Evolutionary conservation across 2,329 filamentous ascomycete genomes (phyloP), one percentile per base, ranked within the genome.

Genomic region (Trichoderma koningiopsis): DNA sequence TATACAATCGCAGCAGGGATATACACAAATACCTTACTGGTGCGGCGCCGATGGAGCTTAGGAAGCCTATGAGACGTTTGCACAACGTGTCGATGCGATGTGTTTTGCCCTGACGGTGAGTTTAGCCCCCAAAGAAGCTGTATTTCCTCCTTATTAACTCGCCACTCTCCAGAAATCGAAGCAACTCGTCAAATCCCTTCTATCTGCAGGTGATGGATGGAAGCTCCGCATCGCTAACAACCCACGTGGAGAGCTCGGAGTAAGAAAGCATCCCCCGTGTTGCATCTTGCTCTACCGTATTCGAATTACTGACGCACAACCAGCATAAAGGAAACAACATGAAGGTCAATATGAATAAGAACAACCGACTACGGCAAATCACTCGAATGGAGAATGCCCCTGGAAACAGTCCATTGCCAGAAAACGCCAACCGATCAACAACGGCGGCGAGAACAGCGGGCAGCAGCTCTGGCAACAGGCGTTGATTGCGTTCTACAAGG

Each of bases 181-280:
- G 69, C 75, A 76, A 66, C 71, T 76, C 3, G 73, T 77, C 70
- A 77, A 76, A 70, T 75, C 74, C 16, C 71, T 77, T 10, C 62
- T 77, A 14, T 71, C 68, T 8, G 70, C 72, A 13, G 74, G 74
- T 10, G 68, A 73, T 13, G 73, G 73, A 2, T 77, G 75, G 76
- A 68, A 65, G 10, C 68, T 72, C 53, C 70, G 75, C 5, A 72
- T 77, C 6, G 75, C 74, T 14, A 77, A 76, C 67, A 73, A 73
- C 40, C 75, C 76, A 3, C 43, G 62, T 3, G 73, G 71, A 40
- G 76, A 76, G 61, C 72, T 75, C 35, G 68, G 70, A 24, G 72
- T 75, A 68, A 58, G 70, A 27, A 11, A 14, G n/a, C 13, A 14
- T 19, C 11, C 22, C 27, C 31, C 47, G 11, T 66, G 31, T 19